Base-by-base conservation (phyloP, 257 asterid genomes). In the Primulina huaijiensis region DNA sequence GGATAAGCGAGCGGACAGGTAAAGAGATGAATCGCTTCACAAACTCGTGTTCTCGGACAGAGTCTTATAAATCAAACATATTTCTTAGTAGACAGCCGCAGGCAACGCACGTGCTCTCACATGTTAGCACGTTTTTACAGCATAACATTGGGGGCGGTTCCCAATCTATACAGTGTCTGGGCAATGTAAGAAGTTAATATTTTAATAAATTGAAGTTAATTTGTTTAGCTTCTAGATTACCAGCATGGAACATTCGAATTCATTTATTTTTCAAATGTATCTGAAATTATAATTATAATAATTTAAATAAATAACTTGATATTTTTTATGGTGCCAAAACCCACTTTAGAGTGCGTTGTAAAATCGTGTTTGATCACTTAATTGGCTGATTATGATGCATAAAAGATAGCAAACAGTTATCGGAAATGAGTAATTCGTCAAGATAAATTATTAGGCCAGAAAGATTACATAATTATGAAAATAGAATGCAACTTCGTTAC, bases 1-100 rank as follows among this genome's bases (percentile, higher is more conserved):
- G 0, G 75, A 50, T 70, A 76, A 65, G 58, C 61, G 59, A 70
- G 81, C 70, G 75, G 59, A 25, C 63, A 25, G 27, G 50, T 82
- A 53, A 70, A 25, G 64, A 62, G 73, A 69, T 73, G 65, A 76
- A 74, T 34, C 31, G 33, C 30, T 7, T 40, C 75, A 60, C 55
- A 65, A 59, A 67, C 33, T 61, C 64, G 60, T 78, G 64, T 74
- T 19, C 59, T 77, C 33, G 37, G 33, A 61, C 53, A 35, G 56
- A 58, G 50, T 64, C 74, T 57, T 23, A 65, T 30, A 43, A 67
- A 2, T 57, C 57, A 56, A 72, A 60, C 68, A 73, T 69, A 67
- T 58, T 34, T 65, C 52, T 16, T 37, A 40, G 67, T 75, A 68
- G 67, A 30, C 55, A 64, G 60, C 46, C 37, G 43, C 20, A 20